These are phyloP conservation scores for Hanseniaspora opuntiae DNA, from an alignment of 805 yeast species.

Conservation along the genomic window DNA sequence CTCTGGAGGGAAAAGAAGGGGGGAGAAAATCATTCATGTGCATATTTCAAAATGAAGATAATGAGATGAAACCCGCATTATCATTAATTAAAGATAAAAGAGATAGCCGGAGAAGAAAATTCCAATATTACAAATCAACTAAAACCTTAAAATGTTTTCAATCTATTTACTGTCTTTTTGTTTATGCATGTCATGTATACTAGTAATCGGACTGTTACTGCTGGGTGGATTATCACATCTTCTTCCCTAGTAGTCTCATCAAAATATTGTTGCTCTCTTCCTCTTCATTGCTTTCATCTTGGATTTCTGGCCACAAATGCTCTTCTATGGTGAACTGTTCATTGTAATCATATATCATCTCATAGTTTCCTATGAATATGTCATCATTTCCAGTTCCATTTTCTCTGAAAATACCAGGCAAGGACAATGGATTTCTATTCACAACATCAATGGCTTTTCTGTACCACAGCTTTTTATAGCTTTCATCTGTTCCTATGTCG, in stretches of 20 bases:
- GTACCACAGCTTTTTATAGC: slow-evolving; percentile 74
- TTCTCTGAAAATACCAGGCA: slow-evolving; percentile 77
- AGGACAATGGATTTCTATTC: slow-evolving; percentile 32
- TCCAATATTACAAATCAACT: too few relatives aligned
- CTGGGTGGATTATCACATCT: neutral
- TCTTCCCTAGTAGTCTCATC: slow-evolving; percentile 9
- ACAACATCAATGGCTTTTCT: slow-evolving; percentile 36
- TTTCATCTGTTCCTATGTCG: slow-evolving; percentile 78
- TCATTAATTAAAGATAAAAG: neutral
- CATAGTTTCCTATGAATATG: slow-evolving; percentile 57
- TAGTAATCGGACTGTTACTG: neutral
- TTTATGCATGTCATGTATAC: neutral
- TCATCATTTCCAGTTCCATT: slow-evolving; percentile 44
- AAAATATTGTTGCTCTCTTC: slow-evolving; percentile 1
- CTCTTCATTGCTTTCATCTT: neutral
- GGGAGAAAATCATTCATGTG: neutral
- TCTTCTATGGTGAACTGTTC: slow-evolving; percentile 55
- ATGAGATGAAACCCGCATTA: neutral
- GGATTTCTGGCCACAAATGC: slow-evolving; percentile 7
- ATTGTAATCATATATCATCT: slow-evolving; percentile 73
- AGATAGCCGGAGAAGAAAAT: neutral
- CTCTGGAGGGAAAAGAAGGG: neutral
- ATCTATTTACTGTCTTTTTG: neutral
- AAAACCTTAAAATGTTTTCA: neutral
- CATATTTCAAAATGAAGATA: too few relatives aligned